These are phyloP conservation scores for Allium fistulosum DNA, from an alignment of 106 monocot species.

Conservation along the genomic window DNA sequence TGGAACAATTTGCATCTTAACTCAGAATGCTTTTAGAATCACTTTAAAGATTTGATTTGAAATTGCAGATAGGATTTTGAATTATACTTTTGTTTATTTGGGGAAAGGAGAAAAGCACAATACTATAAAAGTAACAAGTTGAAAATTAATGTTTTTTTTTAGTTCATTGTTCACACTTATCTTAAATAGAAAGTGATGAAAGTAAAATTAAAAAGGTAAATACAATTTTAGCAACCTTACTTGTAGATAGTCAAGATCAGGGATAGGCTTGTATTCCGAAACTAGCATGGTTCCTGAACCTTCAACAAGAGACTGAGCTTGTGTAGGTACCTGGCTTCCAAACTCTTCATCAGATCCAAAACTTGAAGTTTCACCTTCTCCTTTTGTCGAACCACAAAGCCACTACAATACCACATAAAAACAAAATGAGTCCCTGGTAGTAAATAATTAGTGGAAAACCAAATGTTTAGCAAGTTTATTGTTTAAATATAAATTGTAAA, in stretches of 20 bases:
- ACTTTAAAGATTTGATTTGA: too few relatives aligned
- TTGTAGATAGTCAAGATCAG: constrained; percentile 91
- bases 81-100: too few relatives aligned
- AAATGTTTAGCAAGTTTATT: constrained; percentile 30
- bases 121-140: too few relatives aligned
- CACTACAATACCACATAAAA: constrained; percentile 80
- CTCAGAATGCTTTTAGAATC: too few relatives aligned
- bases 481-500: not conserved
- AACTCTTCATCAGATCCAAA: constrained; percentile 50
- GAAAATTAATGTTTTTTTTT: too few relatives aligned
- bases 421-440: constrained; percentile 68
- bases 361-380: constrained; percentile 17
- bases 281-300: constrained; percentile 59
- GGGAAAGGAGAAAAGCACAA: too few relatives aligned
- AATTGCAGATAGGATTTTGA: too few relatives aligned
- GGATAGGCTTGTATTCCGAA: constrained; percentile 35
- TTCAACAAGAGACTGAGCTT: constrained; percentile 76
- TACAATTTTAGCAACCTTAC: constrained; percentile 16
- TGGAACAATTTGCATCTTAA: too few relatives aligned
- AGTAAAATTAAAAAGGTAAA: too few relatives aligned
- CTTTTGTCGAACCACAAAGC: constrained; percentile 39
- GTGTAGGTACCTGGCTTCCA: constrained; percentile 57
- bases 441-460: constrained; percentile 97
- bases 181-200: too few relatives aligned
- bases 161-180: too few relatives aligned